Conservation (phyloP, 805 yeast genomes). For the Myxozyma vanderwaltii region DNA sequence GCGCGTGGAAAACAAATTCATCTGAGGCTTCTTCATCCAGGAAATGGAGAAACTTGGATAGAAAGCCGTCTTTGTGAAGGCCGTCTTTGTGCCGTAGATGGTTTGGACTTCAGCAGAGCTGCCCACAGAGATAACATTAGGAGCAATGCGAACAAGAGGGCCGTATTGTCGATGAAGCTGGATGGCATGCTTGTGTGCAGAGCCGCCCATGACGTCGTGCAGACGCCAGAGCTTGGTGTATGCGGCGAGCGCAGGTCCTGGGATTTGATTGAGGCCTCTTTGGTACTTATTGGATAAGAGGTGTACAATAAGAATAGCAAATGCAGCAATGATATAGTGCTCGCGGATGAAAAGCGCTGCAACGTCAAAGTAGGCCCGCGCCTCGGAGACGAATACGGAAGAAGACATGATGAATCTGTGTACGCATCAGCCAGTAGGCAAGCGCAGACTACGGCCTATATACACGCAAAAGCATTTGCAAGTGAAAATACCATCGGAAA, state of each 20-base stretch:
- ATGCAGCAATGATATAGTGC: neutral
- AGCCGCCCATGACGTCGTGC: constrained; percentile 50
- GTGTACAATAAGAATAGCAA: constrained; percentile 42
- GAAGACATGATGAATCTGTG: neutral
- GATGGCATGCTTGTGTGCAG: constrained; percentile 54
- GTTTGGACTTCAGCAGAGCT: constrained; percentile 54
- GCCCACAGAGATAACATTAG: constrained; percentile 61
- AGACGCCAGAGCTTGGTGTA: constrained; percentile 49
- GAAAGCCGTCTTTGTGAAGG: constrained; percentile 1
- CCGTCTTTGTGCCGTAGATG: constrained; percentile 47
- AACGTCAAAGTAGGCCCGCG: neutral
- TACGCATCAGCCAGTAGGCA: neutral
- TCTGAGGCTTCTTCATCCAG: constrained; percentile 21
- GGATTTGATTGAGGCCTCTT: constrained; percentile 42
- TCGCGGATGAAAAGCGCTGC: neutral
- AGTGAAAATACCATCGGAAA: constrained; percentile 2
- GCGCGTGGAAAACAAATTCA: neutral
- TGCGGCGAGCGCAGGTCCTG: constrained; percentile 61
- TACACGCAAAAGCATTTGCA: neutral
- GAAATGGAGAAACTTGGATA: neutral
- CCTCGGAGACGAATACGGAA: neutral
- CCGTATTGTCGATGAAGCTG: constrained; percentile 59
- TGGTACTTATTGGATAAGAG: constrained; percentile 39
- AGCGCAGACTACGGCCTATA: neutral
- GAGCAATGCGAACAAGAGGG: constrained; percentile 61